These are phyloP conservation scores for Epichloe hybrida DNA, from an alignment of 2,329 filamentous ascomycete species.

Conservation along the genomic window DNA sequence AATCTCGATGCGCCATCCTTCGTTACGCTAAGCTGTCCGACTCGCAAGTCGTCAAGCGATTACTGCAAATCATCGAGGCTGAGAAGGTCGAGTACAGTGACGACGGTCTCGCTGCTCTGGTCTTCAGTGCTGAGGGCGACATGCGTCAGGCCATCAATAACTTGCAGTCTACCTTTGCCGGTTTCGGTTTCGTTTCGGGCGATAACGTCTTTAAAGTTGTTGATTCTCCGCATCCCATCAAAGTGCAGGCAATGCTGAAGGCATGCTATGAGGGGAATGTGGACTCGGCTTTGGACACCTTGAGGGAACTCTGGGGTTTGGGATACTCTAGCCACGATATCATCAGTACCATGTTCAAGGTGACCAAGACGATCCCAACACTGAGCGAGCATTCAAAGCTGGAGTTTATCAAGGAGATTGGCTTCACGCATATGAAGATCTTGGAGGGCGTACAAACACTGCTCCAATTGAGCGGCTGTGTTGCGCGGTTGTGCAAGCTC, in stretches of 20 bases:
- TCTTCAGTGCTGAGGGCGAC: slow-evolving; percentile 94
- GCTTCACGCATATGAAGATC: slow-evolving; percentile 98
- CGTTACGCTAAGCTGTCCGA: slow-evolving; percentile 89
- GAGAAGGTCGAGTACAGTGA: slow-evolving; percentile 86
- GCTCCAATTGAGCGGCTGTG: slow-evolving; percentile 82
- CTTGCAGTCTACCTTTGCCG: slow-evolving; percentile 80
- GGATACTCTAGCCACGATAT: slow-evolving; percentile 98
- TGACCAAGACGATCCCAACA: slow-evolving; percentile 88
- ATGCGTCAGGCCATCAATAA: slow-evolving; percentile 99
- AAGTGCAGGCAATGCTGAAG: slow-evolving; percentile 99
- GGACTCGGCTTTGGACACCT: slow-evolving; percentile 69
- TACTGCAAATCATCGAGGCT: slow-evolving; percentile 85
- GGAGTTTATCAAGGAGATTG: slow-evolving; percentile 97
- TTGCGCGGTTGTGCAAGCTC: slow-evolving; percentile 82
- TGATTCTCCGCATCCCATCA: slow-evolving; percentile 92
- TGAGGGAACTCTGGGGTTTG: slow-evolving; percentile 86
- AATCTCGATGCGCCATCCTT: slow-evolving; percentile 91
- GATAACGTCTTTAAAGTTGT: slow-evolving; percentile 98
- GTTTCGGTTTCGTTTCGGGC: slow-evolving; percentile 92
- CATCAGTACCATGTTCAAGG: slow-evolving; percentile 97
- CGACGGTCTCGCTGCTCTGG: slow-evolving; percentile 86
- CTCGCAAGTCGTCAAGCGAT: slow-evolving; percentile 75
- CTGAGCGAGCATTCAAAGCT: slow-evolving; percentile 90
- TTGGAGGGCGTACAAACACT: slow-evolving; percentile 95
- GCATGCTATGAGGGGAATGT: slow-evolving; percentile 88